Conservation (phyloP, 2,329 filamentous ascomycete species). For the Didymella glomerata region DNA sequence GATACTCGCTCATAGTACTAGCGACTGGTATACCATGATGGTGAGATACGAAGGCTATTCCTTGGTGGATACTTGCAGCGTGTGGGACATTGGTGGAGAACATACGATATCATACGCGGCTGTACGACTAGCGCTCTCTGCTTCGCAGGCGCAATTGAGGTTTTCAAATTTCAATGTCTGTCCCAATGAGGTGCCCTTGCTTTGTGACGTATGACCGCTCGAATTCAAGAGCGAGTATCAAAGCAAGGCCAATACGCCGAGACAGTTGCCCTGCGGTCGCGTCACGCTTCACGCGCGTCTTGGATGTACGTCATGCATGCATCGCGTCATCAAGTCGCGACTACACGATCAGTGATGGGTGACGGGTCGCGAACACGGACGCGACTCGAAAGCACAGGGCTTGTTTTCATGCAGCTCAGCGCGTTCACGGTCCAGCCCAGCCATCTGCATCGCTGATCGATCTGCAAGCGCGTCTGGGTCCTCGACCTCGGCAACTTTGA, state of each 20-base stretch:
- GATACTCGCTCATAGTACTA: slow-evolving; percentile 47
- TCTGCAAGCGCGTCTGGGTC: slow-evolving; percentile 2
- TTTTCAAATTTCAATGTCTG: slow-evolving; percentile 12
- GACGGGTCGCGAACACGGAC: slow-evolving; percentile 18
- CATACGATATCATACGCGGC: slow-evolving; percentile 22
- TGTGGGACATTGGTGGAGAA: slow-evolving; percentile 22
- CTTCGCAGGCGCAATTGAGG: slow-evolving; percentile 33
- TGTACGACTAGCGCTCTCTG: slow-evolving; percentile 40
- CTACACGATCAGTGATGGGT: not conserved
- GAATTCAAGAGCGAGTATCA: not conserved
- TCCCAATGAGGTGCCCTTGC: not conserved
- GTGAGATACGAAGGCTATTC: slow-evolving; percentile 42
- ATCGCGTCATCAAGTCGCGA: slow-evolving; percentile 14
- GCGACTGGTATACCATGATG: slow-evolving; percentile 42
- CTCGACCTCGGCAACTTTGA: slow-evolving; percentile 18
- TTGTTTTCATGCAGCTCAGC: slow-evolving; percentile 9
- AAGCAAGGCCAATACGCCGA: not conserved
- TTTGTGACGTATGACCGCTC: slow-evolving; percentile 1
- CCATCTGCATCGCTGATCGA: slow-evolving; percentile 14
- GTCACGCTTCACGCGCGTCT: slow-evolving; percentile 13
- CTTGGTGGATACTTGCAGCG: slow-evolving; percentile 32
- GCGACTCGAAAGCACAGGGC: slow-evolving; percentile 12
- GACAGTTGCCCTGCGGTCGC: not conserved
- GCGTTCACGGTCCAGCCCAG: slow-evolving; percentile 9
- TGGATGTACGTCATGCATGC: slow-evolving; percentile 9